Percentiles rank a stretch among this genome's conserved stretches.
phyloP scores from a whole-genome alignment of 106 monocot species.

The Posidonia australis region DNA sequence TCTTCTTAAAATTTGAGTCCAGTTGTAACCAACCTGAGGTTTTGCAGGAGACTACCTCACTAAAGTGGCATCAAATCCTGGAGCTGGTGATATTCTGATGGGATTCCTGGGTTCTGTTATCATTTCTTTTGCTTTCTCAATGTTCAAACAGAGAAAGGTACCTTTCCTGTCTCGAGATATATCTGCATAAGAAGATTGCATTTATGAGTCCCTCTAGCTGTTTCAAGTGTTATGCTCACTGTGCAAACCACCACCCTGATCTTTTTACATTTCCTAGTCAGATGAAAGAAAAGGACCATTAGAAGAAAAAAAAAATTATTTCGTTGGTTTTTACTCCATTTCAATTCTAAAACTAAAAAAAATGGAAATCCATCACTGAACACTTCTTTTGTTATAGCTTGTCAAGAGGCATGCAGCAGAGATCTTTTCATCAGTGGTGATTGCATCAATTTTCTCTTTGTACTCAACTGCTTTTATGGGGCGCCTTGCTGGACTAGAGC shows the following conservation, averaged over 20 bases:
- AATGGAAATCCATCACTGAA: background rate
- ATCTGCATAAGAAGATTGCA: slow-evolving; percentile 45
- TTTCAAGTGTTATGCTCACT: slow-evolving; percentile 62
- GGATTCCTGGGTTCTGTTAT: slow-evolving; percentile 95
- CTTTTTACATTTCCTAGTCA: no score
- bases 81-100: slow-evolving; percentile 93
- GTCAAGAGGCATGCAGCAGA: slow-evolving; percentile 92
- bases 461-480: slow-evolving; percentile 90
- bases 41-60: slow-evolving; percentile 79
- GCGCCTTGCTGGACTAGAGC: slow-evolving; percentile 60
- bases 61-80: slow-evolving; percentile 54
- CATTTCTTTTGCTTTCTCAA: slow-evolving; percentile 97
- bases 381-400: slow-evolving; percentile 41
- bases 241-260: no score
- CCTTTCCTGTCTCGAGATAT: background rate
- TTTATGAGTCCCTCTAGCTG: slow-evolving; percentile 86
- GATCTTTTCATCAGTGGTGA: slow-evolving; percentile 84
- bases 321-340: no score
- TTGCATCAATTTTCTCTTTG: slow-evolving; percentile 64
- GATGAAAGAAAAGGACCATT: no score
- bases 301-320: no score
- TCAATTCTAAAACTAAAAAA: no score
- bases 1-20: background rate
- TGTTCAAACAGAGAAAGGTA: slow-evolving; percentile 48
- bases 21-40: background rate